Conservation (phyloP, 148 eudicot species). For the Pharnaceum exiguum region DNA sequence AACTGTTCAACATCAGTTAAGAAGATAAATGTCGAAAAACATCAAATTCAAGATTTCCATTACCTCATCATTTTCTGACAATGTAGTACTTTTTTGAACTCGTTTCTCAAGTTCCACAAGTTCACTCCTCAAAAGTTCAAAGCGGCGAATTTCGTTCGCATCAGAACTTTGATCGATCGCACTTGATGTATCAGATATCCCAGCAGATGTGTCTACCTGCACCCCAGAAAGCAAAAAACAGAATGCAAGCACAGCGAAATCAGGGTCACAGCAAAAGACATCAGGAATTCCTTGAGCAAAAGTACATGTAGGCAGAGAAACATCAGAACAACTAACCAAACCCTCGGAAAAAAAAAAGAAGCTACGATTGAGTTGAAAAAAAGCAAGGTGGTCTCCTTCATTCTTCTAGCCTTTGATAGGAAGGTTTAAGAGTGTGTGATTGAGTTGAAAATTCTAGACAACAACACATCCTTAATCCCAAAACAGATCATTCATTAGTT, state of each 20-base stretch:
- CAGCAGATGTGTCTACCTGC: conserved; percentile 47
- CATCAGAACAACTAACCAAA: too few species aligned
- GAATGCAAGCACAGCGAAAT: not conserved
- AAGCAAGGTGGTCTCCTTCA: too few species aligned
- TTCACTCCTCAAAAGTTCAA: conserved; percentile 84
- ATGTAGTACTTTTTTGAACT: conserved; percentile 70
- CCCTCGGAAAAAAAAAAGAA: too few species aligned
- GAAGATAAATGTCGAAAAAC: too few species aligned
- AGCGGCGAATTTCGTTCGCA: conserved; percentile 72
- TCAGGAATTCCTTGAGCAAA: not conserved
- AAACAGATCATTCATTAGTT: too few species aligned
- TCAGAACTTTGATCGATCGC: conserved; percentile 32
- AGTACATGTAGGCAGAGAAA: not conserved
- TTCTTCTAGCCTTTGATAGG: too few species aligned
- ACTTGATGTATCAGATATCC: conserved; percentile 16
- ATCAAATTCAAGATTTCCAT: too few species aligned
- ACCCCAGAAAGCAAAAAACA: conserved; percentile 7
- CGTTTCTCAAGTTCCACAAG: conserved; percentile 86
- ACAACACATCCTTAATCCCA: too few species aligned
- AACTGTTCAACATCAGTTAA: too few species aligned
- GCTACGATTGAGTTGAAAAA: too few species aligned
- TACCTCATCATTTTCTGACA: conserved; percentile 68
- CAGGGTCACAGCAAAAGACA: not conserved
- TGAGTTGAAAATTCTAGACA: too few species aligned
- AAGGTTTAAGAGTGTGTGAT: too few species aligned